A percentile compares a stretch with the other conserved stretches of the same genome.
phyloP scores from a whole-genome alignment of 176 grass and related monocot species.

The Carex scoparia region DNA sequence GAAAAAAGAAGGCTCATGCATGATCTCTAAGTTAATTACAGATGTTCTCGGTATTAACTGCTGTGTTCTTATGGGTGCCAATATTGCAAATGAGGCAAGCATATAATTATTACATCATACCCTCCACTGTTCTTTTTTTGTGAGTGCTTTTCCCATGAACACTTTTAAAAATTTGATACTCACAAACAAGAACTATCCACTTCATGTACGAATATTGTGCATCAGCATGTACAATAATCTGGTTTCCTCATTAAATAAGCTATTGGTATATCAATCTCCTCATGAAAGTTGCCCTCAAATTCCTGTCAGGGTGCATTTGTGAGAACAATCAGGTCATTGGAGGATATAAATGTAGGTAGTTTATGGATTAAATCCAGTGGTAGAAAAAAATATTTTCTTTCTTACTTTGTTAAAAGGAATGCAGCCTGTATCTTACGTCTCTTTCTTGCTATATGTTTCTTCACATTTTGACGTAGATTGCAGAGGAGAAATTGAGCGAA shows the following conservation, averaged over 20 bases:
- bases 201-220: background rate
- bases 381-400: background rate
- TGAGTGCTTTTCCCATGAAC: background rate
- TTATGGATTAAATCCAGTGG: background rate
- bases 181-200: background rate
- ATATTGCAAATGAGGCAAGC: slow-evolving; percentile 92
- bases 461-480: slow-evolving; percentile 55
- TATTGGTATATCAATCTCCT: background rate
- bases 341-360: background rate
- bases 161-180: background rate
- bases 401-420: background rate
- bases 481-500: slow-evolving; percentile 90
- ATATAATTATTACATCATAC: background rate
- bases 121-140: background rate
- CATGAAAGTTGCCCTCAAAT: background rate
- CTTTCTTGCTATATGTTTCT: background rate
- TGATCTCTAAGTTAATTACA: slow-evolving; percentile 85
- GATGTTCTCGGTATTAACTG: slow-evolving; percentile 83
- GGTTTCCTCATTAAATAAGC: background rate
- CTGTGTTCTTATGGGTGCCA: slow-evolving; percentile 98
- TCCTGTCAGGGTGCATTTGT: background rate
- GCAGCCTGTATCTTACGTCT: background rate
- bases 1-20: slow-evolving; percentile 88
- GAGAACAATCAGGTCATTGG: background rate
- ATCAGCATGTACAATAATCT: background rate